Evolutionary conservation across 192 early-diverging fungal genomes (phyloP), one percentile per base, ranked within the genome.

Genomic region (Linnemannia hyalina): DNA sequence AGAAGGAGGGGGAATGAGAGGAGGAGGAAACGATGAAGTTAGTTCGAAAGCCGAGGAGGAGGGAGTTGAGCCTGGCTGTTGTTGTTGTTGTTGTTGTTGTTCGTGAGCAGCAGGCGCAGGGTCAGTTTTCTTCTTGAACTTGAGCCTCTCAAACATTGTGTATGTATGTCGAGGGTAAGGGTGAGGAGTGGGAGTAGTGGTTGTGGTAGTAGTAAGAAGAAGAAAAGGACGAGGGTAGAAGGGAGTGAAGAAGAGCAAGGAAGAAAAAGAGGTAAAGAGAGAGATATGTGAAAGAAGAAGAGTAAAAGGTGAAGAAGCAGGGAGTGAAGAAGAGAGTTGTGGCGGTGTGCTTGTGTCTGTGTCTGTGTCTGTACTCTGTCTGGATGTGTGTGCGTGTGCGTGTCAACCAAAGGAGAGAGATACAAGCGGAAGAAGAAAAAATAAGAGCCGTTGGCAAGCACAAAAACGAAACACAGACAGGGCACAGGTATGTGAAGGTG

Each of bases 101-200:
- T 60, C 23, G 9, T 77, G 49, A n/a, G 40, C 26, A 2, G 72
- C 13, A 16, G 44, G 23, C 47, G 80, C 38, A 40, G 83, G 49
- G 70, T 76, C 83, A 36, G 73, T 60, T 36, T 80, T 85, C 57
- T 74, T 75, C 38, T 80, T 85, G 74, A 80, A 80, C 74, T 76
- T 85, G 68, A 41, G 68, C 15, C 73, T 38, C 9, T 74, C 78
- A 68, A 85, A 85, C 83, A 85, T 85, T 77, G 35, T 65, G 29
- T 57, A 8, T 26, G 29, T 26, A 8, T 10, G 60, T 65, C 35
- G 52, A 32, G 23, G 20, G 26, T 29, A 0, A 44, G 47, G 18
- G 55, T n/a, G 38, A 29, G 38, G 55, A 70, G 69, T 6, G 13
- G 69, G 40, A 70, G 69, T 5, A 69, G 44, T 35, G 9, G 32